A percentile compares a stretch with the other conserved stretches of the same genome.
These are phyloP conservation scores for Knufia petricola DNA, from an alignment of 2,329 filamentous ascomycete genomes.

Conservation along the genomic window DNA sequence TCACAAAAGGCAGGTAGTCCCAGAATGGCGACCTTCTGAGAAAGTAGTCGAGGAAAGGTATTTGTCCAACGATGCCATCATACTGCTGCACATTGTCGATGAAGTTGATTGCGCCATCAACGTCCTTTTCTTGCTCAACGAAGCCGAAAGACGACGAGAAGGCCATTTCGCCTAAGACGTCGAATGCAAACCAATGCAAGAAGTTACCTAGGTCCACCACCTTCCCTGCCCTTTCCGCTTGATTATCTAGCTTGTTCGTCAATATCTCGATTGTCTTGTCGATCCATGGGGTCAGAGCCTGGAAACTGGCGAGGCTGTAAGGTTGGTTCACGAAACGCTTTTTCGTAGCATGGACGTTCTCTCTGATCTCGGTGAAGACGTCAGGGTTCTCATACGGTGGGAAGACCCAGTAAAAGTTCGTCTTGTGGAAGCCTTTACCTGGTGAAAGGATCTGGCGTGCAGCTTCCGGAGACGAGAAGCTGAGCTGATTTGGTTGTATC, in stretches of 20 bases:
- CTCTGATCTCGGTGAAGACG: conserved; percentile 48
- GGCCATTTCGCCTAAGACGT: conserved; percentile 31
- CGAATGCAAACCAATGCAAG: conserved; percentile 30
- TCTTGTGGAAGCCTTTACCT: conserved; percentile 46
- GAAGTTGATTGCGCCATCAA: conserved; percentile 43
- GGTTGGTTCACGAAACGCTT: conserved; percentile 38
- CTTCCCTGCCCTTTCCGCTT: conserved; percentile 26
- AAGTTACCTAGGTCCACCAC: conserved; percentile 39
- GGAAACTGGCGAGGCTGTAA: conserved; percentile 25
- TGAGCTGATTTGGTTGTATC: conserved; percentile 42
- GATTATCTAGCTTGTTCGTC: conserved; percentile 34
- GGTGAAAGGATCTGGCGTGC: conserved; percentile 39
- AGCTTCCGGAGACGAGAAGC: conserved; percentile 38
- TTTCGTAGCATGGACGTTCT: conserved; percentile 47
- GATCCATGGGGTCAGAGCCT: conserved; percentile 23
- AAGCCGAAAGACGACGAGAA: conserved; percentile 43
- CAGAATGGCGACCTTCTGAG: conserved; percentile 44
- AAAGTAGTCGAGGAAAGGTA: conserved; percentile 38
- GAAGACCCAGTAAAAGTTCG: conserved; percentile 46
- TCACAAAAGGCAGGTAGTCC: conserved; percentile 35
- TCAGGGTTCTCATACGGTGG: conserved; percentile 49
- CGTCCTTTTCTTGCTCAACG: conserved; percentile 40
- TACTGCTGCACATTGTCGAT: conserved; percentile 37
- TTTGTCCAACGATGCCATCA: conserved; percentile 25
- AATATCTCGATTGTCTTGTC: conserved; percentile 36